These are phyloP conservation scores for Monosporascus sp. DNA, from an alignment of 2,329 filamentous ascomycete species.

Conservation along the genomic window DNA sequence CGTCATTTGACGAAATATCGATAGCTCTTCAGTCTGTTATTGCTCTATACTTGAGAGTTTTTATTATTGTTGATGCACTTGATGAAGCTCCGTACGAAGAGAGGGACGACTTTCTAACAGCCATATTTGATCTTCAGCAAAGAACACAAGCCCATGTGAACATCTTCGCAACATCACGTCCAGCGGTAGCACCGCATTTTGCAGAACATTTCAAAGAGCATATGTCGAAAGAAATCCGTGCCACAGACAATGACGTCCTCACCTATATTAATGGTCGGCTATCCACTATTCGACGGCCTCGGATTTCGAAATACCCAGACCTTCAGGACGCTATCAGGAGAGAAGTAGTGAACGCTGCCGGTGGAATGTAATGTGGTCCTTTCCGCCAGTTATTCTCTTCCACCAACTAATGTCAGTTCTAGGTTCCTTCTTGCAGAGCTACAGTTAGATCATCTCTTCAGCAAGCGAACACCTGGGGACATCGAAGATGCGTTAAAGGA, in stretches of 20 bases:
- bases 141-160: constrained; percentile 1
- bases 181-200: constrained; percentile 8
- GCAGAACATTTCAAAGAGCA: constrained; percentile 5
- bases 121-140: constrained; percentile 4
- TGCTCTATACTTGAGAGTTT: constrained; percentile 15
- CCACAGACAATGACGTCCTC: constrained; percentile 22
- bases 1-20: constrained; percentile 16
- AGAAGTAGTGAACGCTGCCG: constrained; percentile 12
- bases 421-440: constrained; percentile 35
- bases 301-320: constrained; percentile 3
- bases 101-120: constrained; percentile 5
- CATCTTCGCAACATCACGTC: constrained; percentile 13
- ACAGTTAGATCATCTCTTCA: constrained; percentile 26
- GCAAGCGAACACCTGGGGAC: constrained; percentile 24
- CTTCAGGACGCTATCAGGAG: constrained; percentile 14
- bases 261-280: constrained; percentile 21
- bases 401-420: constrained; percentile 5
- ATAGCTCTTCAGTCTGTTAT: constrained; percentile 9
- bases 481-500: constrained; percentile 26
- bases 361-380: constrained; percentile 26
- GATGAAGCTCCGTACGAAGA: constrained; percentile 7
- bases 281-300: constrained; percentile 8
- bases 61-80: constrained; percentile 13
- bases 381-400: not conserved
- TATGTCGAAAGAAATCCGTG: constrained; percentile 23